Evolutionary conservation across 306 rosid species (phyloP).

Genomic region (Acacia acuminata): DNA sequence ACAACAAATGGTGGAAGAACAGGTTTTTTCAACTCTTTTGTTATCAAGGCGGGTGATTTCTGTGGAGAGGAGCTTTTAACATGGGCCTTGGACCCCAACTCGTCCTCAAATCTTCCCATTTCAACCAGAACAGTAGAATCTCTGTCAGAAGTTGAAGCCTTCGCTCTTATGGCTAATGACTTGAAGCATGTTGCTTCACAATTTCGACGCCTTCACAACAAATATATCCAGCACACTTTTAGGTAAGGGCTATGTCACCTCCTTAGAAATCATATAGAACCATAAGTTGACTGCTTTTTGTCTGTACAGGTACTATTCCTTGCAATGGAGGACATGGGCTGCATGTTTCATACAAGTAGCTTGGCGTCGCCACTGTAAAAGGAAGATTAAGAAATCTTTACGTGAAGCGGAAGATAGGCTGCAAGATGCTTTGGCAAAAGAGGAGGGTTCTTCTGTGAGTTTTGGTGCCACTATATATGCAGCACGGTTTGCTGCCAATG

Average conservation of each 20-base stretch:
- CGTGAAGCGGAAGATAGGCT: constrained; percentile 50
- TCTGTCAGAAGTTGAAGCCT: not conserved
- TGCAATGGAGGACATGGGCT: constrained; percentile 82
- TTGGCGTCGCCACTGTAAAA: constrained; percentile 62
- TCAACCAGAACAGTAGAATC: not conserved
- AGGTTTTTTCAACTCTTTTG: not conserved
- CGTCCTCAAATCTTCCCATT: not conserved
- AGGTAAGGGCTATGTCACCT: constrained; percentile 34
- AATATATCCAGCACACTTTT: constrained; percentile 60
- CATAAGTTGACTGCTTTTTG: not conserved
- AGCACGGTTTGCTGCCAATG: constrained; percentile 56
- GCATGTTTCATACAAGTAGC: constrained; percentile 68
- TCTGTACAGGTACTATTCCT: constrained; percentile 38
- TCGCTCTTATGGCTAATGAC: not conserved
- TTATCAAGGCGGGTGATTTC: constrained; percentile 20
- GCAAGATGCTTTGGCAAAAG: constrained; percentile 37
- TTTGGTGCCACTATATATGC: constrained; percentile 68
- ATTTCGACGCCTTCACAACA: constrained; percentile 17
- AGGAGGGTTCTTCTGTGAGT: constrained; percentile 40
- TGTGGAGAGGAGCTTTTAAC: constrained; percentile 57
- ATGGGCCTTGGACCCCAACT: not conserved
- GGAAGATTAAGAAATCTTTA: constrained; percentile 51
- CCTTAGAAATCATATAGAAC: no score
- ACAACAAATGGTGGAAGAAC: not conserved
- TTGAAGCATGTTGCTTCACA: not conserved